Percentiles rank a stretch among this genome's conserved stretches.
Evolutionary conservation across 129 eudicot genomes (phyloP).

Genomic region (Chrysanthemum lavandulifolium): DNA sequence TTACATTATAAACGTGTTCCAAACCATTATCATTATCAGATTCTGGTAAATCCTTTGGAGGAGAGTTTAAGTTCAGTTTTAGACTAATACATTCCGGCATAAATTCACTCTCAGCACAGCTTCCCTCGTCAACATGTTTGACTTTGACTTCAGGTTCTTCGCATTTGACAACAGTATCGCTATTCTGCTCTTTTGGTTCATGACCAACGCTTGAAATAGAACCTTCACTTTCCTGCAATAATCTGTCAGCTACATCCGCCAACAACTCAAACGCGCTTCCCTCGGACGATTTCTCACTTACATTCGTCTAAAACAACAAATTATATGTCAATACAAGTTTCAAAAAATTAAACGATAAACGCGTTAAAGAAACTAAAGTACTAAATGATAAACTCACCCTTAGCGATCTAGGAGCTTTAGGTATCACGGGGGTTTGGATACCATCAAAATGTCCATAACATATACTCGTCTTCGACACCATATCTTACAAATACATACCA

Average conservation of each 20-base stretch:
- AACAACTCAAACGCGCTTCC: slow-evolving; percentile 82
- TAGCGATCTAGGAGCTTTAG: slow-evolving; percentile 82
- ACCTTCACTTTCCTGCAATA: slow-evolving; percentile 83
- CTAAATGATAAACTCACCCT: slow-evolving; percentile 45
- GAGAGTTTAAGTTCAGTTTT: too few species aligned
- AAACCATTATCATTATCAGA: slow-evolving; percentile 37
- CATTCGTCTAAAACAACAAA: slow-evolving; percentile 41
- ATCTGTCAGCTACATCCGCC: slow-evolving; percentile 83
- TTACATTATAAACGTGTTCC: slow-evolving; percentile 40
- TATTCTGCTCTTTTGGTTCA: slow-evolving; percentile 37
- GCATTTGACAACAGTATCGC: slow-evolving; percentile 26
- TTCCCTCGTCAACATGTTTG: neutral
- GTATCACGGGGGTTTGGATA: slow-evolving; percentile 53
- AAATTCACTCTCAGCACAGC: too few species aligned
- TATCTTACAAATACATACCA: slow-evolving; percentile 56
- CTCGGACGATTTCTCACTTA: slow-evolving; percentile 36
- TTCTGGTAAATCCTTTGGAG: slow-evolving; percentile 28
- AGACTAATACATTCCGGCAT: too few species aligned
- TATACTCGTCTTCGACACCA: slow-evolving; percentile 65
- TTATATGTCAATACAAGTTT: neutral
- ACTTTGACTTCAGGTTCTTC: slow-evolving; percentile 43
- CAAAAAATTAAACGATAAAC: slow-evolving; percentile 9
- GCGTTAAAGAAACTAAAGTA: neutral
- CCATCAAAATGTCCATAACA: slow-evolving; percentile 52
- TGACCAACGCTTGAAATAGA: slow-evolving; percentile 73